Percentiles rank a stretch among this genome's conserved stretches.
phyloP scores from a whole-genome alignment of 1,139 yeast species.

The Tardiomyces digboiensis region DNA sequence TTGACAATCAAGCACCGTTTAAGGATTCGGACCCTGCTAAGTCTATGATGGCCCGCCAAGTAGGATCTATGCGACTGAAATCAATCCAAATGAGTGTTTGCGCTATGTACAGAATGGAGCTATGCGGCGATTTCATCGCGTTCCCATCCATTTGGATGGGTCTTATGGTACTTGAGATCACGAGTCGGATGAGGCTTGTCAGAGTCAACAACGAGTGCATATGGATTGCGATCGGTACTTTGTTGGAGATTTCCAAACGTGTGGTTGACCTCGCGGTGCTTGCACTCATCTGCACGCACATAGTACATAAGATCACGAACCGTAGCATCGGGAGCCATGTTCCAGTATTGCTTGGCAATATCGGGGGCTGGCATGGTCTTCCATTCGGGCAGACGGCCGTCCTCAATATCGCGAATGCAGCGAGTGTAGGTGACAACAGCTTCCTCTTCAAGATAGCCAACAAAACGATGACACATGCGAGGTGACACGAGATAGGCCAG shows the following conservation, averaged over 20 bases:
- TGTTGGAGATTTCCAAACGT: constrained; percentile 58
- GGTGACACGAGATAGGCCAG: constrained; percentile 52
- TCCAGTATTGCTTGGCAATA: constrained; percentile 58
- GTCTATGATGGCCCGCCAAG: too few relatives aligned
- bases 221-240: constrained; percentile 54
- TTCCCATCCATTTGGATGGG: constrained; percentile 53
- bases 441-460: constrained; percentile 73
- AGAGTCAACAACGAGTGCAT: constrained; percentile 39
- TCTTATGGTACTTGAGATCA: constrained; percentile 39
- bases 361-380: constrained; percentile 28
- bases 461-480: constrained; percentile 62
- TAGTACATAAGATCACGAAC: constrained; percentile 52
- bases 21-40: too few relatives aligned
- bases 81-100: too few relatives aligned
- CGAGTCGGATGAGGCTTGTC: constrained; percentile 43
- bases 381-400: constrained; percentile 43
- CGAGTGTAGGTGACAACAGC: constrained; percentile 67
- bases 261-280: constrained; percentile 70
- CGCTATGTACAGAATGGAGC: not conserved
- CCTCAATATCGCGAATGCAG: constrained; percentile 44
- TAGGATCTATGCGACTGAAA: too few relatives aligned
- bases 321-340: constrained; percentile 40
- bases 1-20: too few relatives aligned
- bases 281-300: constrained; percentile 59
- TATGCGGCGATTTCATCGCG: constrained; percentile 38